Percentiles rank a stretch among this genome's conserved stretches.
Conservation (phyloP, 768 basidiomycete genomes). For the Pholiota conissans region DNA sequence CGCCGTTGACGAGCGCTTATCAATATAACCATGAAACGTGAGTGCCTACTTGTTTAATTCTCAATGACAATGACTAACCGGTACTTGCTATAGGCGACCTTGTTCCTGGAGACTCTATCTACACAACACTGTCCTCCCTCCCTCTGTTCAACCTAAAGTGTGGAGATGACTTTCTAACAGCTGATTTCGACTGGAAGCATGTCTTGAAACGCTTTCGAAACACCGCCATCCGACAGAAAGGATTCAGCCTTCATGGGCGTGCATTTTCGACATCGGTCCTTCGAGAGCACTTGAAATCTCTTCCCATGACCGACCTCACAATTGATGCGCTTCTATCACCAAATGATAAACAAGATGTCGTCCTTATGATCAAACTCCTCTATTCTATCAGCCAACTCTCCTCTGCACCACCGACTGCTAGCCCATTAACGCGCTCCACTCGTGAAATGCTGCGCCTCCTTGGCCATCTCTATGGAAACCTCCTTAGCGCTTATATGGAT, state of each 20-base stretch:
- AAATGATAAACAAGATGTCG: slow-evolving; percentile 19
- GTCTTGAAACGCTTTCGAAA: slow-evolving; percentile 28
- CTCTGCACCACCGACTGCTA: slow-evolving; percentile 1
- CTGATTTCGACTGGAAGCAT: slow-evolving; percentile 30
- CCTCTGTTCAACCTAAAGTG: slow-evolving; percentile 19
- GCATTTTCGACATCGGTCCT: slow-evolving; percentile 18
- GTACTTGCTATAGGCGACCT: neutral
- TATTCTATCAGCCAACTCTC: slow-evolving; percentile 1
- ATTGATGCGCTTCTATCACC: slow-evolving; percentile 18
- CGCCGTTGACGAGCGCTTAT: neutral
- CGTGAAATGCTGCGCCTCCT: neutral
- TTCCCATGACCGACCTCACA: slow-evolving; percentile 11
- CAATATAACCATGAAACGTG: neutral
- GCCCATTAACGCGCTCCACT: neutral
- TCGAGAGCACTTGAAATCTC: neutral
- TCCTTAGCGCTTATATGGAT: slow-evolving; percentile 23
- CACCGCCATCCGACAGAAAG: slow-evolving; percentile 17
- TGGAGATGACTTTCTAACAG: slow-evolving; percentile 25
- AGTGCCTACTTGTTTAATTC: neutral
- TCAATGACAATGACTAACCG: too few species aligned
- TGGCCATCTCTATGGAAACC: slow-evolving; percentile 4
- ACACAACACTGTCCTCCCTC: neutral
- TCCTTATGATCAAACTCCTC: slow-evolving; percentile 15
- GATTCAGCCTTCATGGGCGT: slow-evolving; percentile 18
- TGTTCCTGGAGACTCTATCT: neutral